Conservation (phyloP, 2,329 filamentous ascomycete species). For the Cladosporium sp. region DNA sequence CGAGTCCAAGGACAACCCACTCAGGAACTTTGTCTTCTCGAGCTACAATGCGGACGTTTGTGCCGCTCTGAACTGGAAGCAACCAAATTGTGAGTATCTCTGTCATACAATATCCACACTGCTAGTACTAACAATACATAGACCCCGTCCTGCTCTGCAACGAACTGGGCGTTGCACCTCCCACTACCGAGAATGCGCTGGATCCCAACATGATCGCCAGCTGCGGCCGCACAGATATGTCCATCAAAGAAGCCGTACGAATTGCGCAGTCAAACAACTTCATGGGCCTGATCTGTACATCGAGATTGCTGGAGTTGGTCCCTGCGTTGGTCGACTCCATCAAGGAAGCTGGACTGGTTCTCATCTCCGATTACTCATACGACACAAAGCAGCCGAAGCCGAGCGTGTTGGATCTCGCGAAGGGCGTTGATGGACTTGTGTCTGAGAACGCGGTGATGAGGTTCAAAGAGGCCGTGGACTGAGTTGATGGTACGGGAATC, state of each 20-base stretch:
- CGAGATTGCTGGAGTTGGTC: conserved; percentile 84
- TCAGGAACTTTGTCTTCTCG: conserved; percentile 89
- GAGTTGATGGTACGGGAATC: conserved; percentile 17
- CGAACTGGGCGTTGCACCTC: conserved; percentile 59
- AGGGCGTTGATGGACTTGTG: conserved; percentile 84
- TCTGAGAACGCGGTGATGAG: conserved; percentile 83
- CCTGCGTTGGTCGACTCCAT: conserved; percentile 90
- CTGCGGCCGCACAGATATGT: conserved; percentile 74
- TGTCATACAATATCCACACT: not conserved
- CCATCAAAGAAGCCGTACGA: conserved; percentile 91
- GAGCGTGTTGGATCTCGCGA: conserved; percentile 63
- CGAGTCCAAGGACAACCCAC: conserved; percentile 67
- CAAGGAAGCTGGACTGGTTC: conserved; percentile 88
- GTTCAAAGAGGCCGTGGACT: conserved; percentile 83
- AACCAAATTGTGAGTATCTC: conserved; percentile 76
- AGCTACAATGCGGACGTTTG: conserved; percentile 90
- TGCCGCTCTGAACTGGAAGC: conserved; percentile 97
- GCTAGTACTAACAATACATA: conserved; percentile 33
- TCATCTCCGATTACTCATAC: conserved; percentile 77
- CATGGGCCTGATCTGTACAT: conserved; percentile 93
- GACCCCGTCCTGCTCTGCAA: conserved; percentile 94
- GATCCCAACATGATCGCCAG: conserved; percentile 47
- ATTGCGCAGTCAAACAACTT: conserved; percentile 96
- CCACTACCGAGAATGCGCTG: conserved; percentile 13
- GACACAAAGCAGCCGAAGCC: conserved; percentile 43